Base-by-base conservation (phyloP, 2,329 filamentous ascomycete genomes). In the Neocucurbitaria cava region DNA sequence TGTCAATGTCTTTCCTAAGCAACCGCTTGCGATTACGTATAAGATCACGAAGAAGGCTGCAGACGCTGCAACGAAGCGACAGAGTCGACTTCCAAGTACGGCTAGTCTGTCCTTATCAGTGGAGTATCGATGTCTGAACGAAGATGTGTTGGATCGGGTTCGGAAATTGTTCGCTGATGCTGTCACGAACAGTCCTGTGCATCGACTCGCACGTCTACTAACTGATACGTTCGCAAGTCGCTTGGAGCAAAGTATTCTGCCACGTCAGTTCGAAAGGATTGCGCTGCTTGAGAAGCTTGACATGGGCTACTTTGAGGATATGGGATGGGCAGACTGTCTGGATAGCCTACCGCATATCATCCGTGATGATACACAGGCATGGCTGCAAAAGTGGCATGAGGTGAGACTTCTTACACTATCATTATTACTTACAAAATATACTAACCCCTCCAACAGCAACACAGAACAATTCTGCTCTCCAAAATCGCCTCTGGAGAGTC, bases 1-100 rank as follows among this genome's bases (percentile, higher is more conserved):
- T 5, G 77, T 91, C 15, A 79, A 88, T 41, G 83, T 96, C 3
- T 96, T 94, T 65, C 86, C 89, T 0, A 89, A 89, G 60, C 91
- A 96, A 65, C 91, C 94, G 0, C 89, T 91, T 1, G 90, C 89
- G 13, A 76, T 96, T 9, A 79, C 94, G 0, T 96, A 96, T 78
- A 91, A 88, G 69, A 89, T 97, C 49, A 85, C 76, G 0, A 84
- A 86, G 36, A 89, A 85, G 53, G 50, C 63, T 0, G 65, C 63
- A 0, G 63, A 72, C 0, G 66, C 62, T 21, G 62, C 76, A 8
- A 53, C 64, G 23, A 55, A 58, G 33, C 56, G 61, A 46, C 47
- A 69, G 50, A 64, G 60, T 31, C 61, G 59, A 69, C 46, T 43
- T 2, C 74, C 13, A 77, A 80, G 50, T 23, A 66, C 58, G 15